Evolutionary conservation across 2,329 filamentous ascomycete genomes (phyloP), one percentile per base, ranked within the genome.

Genomic region (Neonectria ditissima): DNA sequence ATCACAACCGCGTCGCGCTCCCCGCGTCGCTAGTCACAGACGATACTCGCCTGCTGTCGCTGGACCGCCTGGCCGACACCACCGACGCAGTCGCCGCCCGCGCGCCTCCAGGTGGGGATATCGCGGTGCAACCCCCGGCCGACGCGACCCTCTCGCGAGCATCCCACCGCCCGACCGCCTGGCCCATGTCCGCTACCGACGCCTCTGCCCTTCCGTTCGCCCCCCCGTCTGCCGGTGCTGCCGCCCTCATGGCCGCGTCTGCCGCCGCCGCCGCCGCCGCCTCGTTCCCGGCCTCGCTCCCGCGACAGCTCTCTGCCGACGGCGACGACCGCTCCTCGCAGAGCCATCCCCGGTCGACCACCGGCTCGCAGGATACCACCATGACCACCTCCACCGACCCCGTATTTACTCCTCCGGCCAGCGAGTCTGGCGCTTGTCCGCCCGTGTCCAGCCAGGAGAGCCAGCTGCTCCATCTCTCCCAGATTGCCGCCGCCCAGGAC

Each of bases 391-490:
- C 68, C 10, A 73, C 71, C 51, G 71, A 73, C 57, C 67, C 63
- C 30, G 69, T 67, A 14, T 73, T 66, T 45, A 73, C 71, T 13
- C 71, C 71, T 14, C 69, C 71, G 30, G 71, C 68, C 16, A 73
- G 71, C 52, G 71, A 71, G 44, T 54, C 57, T 13, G 69, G 71
- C 9, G 65, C 66, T 52, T 71, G 69, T 50, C 65, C 63, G 48
- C 67, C 52, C 14, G 71, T 63, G 41, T 74, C 65, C 34, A 85
- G 85, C 67, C 85, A 86, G 66, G 82, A 85, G 37, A 87, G 81
- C 32, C 87, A 89, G 70, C 73, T 89, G 51, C 79, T 86, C 16
- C 84, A 85, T 63, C 78, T 89, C n/a, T 88, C 87, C 6, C 82
- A 87, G 65, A 79, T 88, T 58, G 87, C 87, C 28, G 86, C 87